Base-by-base conservation (phyloP, 352 stramenopile genomes). In the Elongisporangium undulatum region DNA sequence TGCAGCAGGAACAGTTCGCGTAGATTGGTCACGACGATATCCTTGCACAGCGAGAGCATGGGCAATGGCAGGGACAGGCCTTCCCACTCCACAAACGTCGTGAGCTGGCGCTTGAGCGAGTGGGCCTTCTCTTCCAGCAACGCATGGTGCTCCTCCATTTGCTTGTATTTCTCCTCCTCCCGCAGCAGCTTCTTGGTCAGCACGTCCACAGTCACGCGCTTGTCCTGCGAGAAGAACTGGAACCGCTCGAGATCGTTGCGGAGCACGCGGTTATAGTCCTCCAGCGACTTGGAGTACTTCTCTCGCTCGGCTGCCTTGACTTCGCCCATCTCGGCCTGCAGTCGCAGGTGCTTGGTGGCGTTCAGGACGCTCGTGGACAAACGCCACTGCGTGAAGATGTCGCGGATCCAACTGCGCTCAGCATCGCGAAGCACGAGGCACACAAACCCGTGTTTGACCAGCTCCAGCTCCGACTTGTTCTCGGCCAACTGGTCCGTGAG, bases 221-320 rank as follows among this genome's bases (percentile, higher is more conserved):
- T 90, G 57, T 92, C 82, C 19, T 90, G 77, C 19, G 78, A 89
- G 56, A 90, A 87, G 52, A 90, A 90, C 54, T 92, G 82, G 49
- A 83, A 90, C 15, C 80, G 76, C 59, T 92, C 82, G 19, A 92
- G 62, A 52, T 92, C 82, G 29, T 65, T 85, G 12, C 79, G 79
- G 16, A 92, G 64, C 12, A 92, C 82, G 13, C 77, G 74, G 22
- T 82, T 89, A 67, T 89, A 92, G 39, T 90, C 79, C 34, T 88
- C 80, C 20, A 89, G 62, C 12, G 76, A 83, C 39, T 81, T 77
- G 6, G 78, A 75, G 24, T 89, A 81, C 49, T 87, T 83, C 13
- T 88, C 79, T 13, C 75, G 74, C 34, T 90, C 82, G 9, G 76
- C 63, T 8, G 73, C 74, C 10, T 83, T 75, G 7, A 84, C 59